Base-by-base conservation (phyloP, 2,329 filamentous ascomycete genomes). In the Sporothrix sp. region DNA sequence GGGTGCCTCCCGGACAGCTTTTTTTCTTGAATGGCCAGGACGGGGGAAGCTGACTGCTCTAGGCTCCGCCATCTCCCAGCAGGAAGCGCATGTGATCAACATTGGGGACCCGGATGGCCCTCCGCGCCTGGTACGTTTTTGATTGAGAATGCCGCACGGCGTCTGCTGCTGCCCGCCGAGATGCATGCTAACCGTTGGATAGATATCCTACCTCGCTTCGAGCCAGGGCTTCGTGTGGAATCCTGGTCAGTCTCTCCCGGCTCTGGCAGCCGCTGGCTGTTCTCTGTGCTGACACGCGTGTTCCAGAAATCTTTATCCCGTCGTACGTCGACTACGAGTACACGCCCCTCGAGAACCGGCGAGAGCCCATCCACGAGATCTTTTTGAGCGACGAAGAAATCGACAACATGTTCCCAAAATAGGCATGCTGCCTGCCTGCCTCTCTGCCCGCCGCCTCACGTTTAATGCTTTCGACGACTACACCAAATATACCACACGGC, bases 221-320 rank as follows among this genome's bases (percentile, higher is more conserved):
- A 85, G 81, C 61, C 85, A 91, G 67, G 85, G 85, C 52, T 91
- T 88, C 62, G 80, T 82, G 54, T 91, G 85, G 85, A 90, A 90
- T 65, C 85, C 85, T 65, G 82, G 81, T 84, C 69, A 50, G 67
- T 61, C 23, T 8, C 14, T 40, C 2, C 11, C 7, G 3, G n/a
- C 33, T 16, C 9, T n/a, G 4, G 1, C 1, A 14, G 27, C 20
- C 28, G 16, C 21, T 16, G 13, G 11, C 4, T 20, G 9, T 21
- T 25, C n/a, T n/a, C 4, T 27, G 52, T 14, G 2, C 7, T 16
- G 3, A 36, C 10, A 8, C 9, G 3, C 13, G 13, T 14, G 13
- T 3, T 50, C 8, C 56, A 84, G 85, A 90, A 63, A 86, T 90
- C 65, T 90, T 90, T 68, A 76, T 90, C 2, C 85, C 85, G 1